Evolutionary conservation across 1,284 basidiomycete species (phyloP), one percentile per base, ranked within the genome.

Genomic region (Fereydounia khargensis): DNA sequence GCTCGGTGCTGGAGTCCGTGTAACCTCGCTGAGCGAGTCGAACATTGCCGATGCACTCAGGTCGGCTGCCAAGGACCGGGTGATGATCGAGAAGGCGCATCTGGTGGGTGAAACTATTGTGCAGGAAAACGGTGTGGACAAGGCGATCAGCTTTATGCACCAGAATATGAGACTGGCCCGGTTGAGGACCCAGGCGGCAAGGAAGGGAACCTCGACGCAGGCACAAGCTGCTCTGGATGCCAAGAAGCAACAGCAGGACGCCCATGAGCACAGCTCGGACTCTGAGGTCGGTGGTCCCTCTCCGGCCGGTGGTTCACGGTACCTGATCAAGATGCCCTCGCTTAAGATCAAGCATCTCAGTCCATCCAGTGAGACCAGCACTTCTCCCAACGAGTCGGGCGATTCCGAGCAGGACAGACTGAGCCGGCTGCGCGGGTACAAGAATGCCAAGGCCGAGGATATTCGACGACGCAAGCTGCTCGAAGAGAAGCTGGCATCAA

Each of bases 71-170:
- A 88, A 85, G 2, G 89, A 96, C 73, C 77, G 81, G 58, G 91
- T 86, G 74, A 89, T 92, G 77, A 88, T 95, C 57, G 83, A 85
- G 25, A 84, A 88, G 31, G 95, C 94, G 7, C 86, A 81, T 65
- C 59, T 59, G 31, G 75, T 86, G 73, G 83, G 82, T 0, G 76
- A 81, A 32, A 74, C 79, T 55, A 86, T 86, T 36, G 65, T 77
- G 16, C 51, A 63, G 1, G 85, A 86, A 70, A 82, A 69, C 35
- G 73, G 73, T 3, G 54, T 70, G 3, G 57, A 42, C 2, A 63
- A 63, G 38, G 73, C 73, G 22, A 49, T 73, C 44, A 55, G 82
- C 30, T 69, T 68, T 17, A 38, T 66, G 46, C 63, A 59, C 52
- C 51, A 43, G 45, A 66, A 66, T 48, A 54, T 65, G 13, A 41